These are phyloP conservation scores for Pichia sp. DNA, from an alignment of 1,139 yeast species.

Conservation along the genomic window DNA sequence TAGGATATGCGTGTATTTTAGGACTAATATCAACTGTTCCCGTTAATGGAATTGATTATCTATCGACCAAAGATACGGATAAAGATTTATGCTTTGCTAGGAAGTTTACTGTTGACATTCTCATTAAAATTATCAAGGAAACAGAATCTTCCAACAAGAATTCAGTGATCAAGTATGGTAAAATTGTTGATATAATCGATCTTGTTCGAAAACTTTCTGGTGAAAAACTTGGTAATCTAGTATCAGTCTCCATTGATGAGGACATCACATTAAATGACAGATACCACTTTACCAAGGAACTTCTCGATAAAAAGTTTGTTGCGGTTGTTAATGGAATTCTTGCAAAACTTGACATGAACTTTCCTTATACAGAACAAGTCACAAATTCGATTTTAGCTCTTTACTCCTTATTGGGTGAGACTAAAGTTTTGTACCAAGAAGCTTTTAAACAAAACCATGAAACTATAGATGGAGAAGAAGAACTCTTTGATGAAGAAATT, in stretches of 20 bases:
- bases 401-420: slow-evolving; percentile 53
- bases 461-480: slow-evolving; percentile 48
- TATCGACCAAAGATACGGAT: slow-evolving; percentile 46
- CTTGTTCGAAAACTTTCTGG: slow-evolving; percentile 37
- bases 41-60: slow-evolving; percentile 23
- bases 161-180: slow-evolving; percentile 41
- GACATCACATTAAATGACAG: slow-evolving; percentile 49
- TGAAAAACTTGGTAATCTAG: slow-evolving; percentile 37
- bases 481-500: slow-evolving; percentile 53
- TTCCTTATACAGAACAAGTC: slow-evolving; percentile 56
- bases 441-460: slow-evolving; percentile 47
- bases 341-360: slow-evolving; percentile 62
- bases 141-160: slow-evolving; percentile 31
- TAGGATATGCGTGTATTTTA: slow-evolving; percentile 47
- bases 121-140: slow-evolving; percentile 58
- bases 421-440: slow-evolving; percentile 52
- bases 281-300: slow-evolving; percentile 51
- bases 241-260: slow-evolving; percentile 39
- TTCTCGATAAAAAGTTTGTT: slow-evolving; percentile 63
- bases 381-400: slow-evolving; percentile 54
- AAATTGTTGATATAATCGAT: slow-evolving; percentile 51
- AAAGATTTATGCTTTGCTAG: slow-evolving; percentile 67
- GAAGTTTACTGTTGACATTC: slow-evolving; percentile 62
- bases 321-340: slow-evolving; percentile 48
- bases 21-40: slow-evolving; percentile 55